phyloP scores from a whole-genome alignment of 345 rosid genomes.

The Litchi chinensis region DNA sequence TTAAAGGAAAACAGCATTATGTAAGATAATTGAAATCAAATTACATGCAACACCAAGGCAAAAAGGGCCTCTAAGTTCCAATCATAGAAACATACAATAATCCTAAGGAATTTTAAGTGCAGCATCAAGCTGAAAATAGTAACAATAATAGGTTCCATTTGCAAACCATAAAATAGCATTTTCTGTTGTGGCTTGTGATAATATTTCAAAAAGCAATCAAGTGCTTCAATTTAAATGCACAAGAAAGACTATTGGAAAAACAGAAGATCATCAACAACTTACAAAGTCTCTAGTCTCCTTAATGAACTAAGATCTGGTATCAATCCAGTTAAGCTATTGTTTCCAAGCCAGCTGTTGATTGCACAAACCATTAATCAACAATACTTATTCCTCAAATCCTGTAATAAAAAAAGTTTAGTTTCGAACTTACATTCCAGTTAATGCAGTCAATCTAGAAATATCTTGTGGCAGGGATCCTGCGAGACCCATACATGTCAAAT shows the following conservation, averaged over 20 bases:
- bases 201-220: constrained; percentile 7
- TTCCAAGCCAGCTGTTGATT: constrained; percentile 70
- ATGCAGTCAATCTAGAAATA: constrained; percentile 66
- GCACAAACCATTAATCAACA: constrained; percentile 24
- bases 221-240: constrained; percentile 4
- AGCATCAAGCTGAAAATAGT: not conserved
- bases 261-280: constrained; percentile 28
- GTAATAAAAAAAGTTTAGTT: constrained; percentile 2
- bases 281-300: constrained; percentile 62
- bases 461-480: constrained; percentile 69
- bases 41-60: not conserved
- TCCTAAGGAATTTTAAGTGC: not conserved
- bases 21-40: constrained; percentile 22
- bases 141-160: not conserved
- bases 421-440: constrained; percentile 67
- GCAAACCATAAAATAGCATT: constrained; percentile 6
- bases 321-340: constrained; percentile 64
- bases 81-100: not conserved
- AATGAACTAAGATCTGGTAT: constrained; percentile 74
- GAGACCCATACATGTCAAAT: constrained; percentile 70
- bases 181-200: not conserved
- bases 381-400: not conserved
- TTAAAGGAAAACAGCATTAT: constrained; percentile 19
- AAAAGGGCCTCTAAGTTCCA: not conserved
- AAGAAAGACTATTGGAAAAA: constrained; percentile 8